Base-by-base conservation (phyloP, 2,329 filamentous ascomycete genomes). In the Alternaria arbusti region DNA sequence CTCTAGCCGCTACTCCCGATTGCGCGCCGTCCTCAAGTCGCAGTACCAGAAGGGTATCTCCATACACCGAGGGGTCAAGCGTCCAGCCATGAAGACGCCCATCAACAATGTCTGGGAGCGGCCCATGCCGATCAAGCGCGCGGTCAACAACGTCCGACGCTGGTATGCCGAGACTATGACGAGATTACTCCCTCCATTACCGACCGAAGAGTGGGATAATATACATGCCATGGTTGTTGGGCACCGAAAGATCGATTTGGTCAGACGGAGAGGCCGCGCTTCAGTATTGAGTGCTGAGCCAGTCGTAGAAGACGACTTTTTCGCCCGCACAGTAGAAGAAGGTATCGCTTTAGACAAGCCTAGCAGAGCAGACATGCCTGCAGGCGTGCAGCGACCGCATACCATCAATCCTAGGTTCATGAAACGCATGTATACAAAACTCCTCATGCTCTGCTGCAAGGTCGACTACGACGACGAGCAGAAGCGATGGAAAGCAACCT, bases 91-190 rank as follows among this genome's bases (percentile, higher is more conserved):
- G 13, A 71, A 70, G 11, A 79, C 84, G 20, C 82, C 83, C n/a
- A 75, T 78, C 45, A 76, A 76, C 59, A 86, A 86, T 57, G 70
- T 74, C 17, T 85, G 84, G 83, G 72, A 76, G 54, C 78, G 81
- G 6, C 80, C 82, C 2, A 83, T 85, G 79, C 83, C 84, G 5
- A 69, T 79, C 30, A 78, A 71, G 47, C 76, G 84, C 22, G 79
- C 82, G 9, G 76, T 77, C 44, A 85, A 85, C 59, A 74, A 82
- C 60, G 78, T 80, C 7, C 72, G 75, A 32, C 71, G 78, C 32
- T 84, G 82, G 80, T 84, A 84, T 67, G 81, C 81, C 3, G 68
- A 77, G 9, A 71, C 82, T 2, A 75, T 86, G 64, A 75, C 79
- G 5, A 74, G 76, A 17, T 66, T 84, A 3, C 74, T 83, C 6